phyloP scores from a whole-genome alignment of 1,284 basidiomycete species.

The Pseudozyma thailandica region DNA sequence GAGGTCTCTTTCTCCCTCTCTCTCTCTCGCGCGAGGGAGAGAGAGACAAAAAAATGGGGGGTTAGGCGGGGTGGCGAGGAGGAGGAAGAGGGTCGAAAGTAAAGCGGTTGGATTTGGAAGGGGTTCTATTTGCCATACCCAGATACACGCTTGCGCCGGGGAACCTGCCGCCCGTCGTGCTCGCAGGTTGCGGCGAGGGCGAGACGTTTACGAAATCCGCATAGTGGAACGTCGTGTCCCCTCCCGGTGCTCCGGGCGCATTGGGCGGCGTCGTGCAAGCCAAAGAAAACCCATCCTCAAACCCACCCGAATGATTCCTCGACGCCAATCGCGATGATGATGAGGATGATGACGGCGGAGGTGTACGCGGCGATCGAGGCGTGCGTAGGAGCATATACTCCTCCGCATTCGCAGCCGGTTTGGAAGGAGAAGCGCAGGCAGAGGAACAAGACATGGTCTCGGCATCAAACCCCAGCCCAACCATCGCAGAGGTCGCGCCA shows the following conservation, averaged over 20 bases:
- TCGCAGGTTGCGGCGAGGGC: constrained; percentile 47
- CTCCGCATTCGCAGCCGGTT: constrained; percentile 19
- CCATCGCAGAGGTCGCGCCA: neutral
- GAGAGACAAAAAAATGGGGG: too few relatives aligned
- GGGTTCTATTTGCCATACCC: constrained; percentile 9
- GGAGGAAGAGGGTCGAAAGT: constrained; percentile 15
- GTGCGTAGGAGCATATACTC: constrained; percentile 25
- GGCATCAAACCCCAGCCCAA: constrained; percentile 15
- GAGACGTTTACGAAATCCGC: constrained; percentile 57
- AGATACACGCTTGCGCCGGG: neutral
- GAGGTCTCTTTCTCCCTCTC: neutral
- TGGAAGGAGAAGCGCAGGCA: neutral
- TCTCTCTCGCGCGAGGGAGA: too few relatives aligned
- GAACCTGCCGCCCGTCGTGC: constrained; percentile 12
- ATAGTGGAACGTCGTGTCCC: constrained; percentile 51
- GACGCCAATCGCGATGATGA: too few relatives aligned
- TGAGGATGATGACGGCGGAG: constrained; percentile 3
- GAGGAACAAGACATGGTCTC: constrained; percentile 10
- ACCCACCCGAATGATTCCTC: neutral
- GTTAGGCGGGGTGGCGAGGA: too few relatives aligned
- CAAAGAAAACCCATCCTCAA: neutral
- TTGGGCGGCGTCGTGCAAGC: constrained; percentile 19
- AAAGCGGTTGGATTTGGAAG: constrained; percentile 25
- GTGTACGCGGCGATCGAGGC: constrained; percentile 14
- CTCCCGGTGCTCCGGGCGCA: constrained; percentile 37